Evolutionary conservation across 495 filamentous ascomycete species (phyloP), one percentile per base, ranked within the genome.

Genomic region (Niebla homalea): DNA sequence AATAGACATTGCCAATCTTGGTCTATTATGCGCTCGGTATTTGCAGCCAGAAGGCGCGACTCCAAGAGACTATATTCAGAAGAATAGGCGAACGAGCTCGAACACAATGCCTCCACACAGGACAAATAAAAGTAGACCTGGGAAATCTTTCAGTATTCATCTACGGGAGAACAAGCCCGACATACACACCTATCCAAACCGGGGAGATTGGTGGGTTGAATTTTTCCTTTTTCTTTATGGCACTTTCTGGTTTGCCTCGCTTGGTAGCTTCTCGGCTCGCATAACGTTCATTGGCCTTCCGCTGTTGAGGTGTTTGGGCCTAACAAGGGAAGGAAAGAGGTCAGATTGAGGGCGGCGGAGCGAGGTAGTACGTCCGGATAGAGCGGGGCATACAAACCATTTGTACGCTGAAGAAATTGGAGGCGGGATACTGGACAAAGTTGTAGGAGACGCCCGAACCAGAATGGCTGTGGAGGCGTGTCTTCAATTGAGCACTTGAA

Each of bases 291-390:
- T 97, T 97, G 36, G 85, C 84, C 60, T 78, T 79, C 56, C 89
- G 84, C 72, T 97, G 93, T 65, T 89, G 79, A 25, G 87, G 89
- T 53, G 92, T 98, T 83, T 98, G 92, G 23, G 84, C 84, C 89
- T 98, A 57, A 19, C 4, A 49, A 32, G 29, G 29, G 7, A 10
- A 11, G 2, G 7, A 32, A 32, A 36, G 5, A 44, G 25, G 48
- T 51, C 16, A n/a, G 48, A 16, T 49, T 48, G 21, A 18, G 48
- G 32, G 16, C 11, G 37, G 12, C 15, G 20, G n/a, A 0, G 23
- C 22, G n/a, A 6, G 12, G 20, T 46, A 26, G 23, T 18, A 19
- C 20, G 12, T 8, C n/a, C 32, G 18, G 26, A 26, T n/a, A 19
- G 15, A 36, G 49, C 20, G 10, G 0, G n/a, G 2, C 2, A 22